Conservation (phyloP, 805 yeast species). For the Kurtzmaniella cleridarum region DNA sequence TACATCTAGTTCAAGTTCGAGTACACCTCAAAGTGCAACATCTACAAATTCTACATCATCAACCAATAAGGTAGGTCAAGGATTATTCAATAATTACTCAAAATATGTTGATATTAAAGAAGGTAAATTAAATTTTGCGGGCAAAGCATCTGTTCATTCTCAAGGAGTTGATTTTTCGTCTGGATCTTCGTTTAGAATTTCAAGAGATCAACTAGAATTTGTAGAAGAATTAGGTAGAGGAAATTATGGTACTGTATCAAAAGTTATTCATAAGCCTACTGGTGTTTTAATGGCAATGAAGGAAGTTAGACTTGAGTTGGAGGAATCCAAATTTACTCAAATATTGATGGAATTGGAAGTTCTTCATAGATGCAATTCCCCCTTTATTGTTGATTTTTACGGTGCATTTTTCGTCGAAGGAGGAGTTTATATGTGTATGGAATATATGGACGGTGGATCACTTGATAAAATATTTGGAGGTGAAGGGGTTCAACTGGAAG, state of each 20-base stretch:
- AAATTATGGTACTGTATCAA: conserved; percentile 92
- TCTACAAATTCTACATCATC: conserved; percentile 12
- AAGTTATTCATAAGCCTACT: conserved; percentile 90
- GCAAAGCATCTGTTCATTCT: conserved; percentile 87
- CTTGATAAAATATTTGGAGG: conserved; percentile 75
- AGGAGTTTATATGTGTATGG: conserved; percentile 97
- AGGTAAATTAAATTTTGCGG: conserved; percentile 87
- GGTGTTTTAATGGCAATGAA: conserved; percentile 95
- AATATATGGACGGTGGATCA: conserved; percentile 95
- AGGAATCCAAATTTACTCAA: conserved; percentile 89
- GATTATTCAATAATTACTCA: conserved; percentile 77
- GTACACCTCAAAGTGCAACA: conserved; percentile 15
- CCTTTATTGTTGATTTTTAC: conserved; percentile 89
- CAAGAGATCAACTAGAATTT: conserved; percentile 76
- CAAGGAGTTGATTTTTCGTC: conserved; percentile 87
- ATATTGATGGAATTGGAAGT: conserved; percentile 95
- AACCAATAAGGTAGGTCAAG: conserved; percentile 23
- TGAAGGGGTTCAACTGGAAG: conserved; percentile 58
- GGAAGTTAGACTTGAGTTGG: conserved; percentile 88
- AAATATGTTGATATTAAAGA: conserved; percentile 88
- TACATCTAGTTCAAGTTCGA: not conserved
- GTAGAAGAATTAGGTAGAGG: conserved; percentile 91
- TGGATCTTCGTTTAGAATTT: conserved; percentile 82
- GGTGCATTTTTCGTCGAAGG: conserved; percentile 98
- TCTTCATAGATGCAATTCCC: conserved; percentile 84